Conservation (phyloP, 768 basidiomycete genomes). For the Termitomyces sp. region DNA sequence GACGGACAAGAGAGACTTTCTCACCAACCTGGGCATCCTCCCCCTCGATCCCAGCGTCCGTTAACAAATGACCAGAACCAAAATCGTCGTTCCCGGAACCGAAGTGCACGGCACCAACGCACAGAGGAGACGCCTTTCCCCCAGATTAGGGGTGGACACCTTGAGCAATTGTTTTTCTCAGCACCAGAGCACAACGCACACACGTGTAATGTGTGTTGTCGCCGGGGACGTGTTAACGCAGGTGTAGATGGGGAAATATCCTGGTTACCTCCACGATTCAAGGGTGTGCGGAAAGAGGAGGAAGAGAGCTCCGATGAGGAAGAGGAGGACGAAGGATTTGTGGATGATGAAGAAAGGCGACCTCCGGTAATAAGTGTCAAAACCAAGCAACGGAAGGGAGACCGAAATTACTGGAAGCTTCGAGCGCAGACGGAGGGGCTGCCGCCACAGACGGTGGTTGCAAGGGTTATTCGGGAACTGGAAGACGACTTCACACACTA, state of each 20-base stretch:
- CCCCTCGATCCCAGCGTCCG: background rate
- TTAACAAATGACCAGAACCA: background rate
- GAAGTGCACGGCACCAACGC: background rate
- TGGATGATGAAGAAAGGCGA: conserved; percentile 27
- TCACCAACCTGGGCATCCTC: background rate
- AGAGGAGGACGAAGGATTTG: conserved; percentile 44
- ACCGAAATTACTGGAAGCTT: conserved; percentile 26
- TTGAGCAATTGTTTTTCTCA: conserved; percentile 81
- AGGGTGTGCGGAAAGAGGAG: conserved; percentile 3
- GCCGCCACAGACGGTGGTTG: conserved; percentile 86
- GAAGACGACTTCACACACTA: conserved; percentile 96
- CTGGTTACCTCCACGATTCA: conserved; percentile 22
- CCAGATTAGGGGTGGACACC: conserved; percentile 70
- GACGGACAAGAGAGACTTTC: background rate
- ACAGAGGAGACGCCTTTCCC: conserved; percentile 64
- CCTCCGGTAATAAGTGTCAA: conserved; percentile 11
- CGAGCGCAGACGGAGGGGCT: conserved; percentile 37
- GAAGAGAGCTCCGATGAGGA: background rate
- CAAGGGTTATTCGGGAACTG: conserved; percentile 78
- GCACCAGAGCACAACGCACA: conserved; percentile 71
- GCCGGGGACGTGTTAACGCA: conserved; percentile 29
- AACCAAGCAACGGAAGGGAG: conserved; percentile 28
- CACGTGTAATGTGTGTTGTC: conserved; percentile 66
- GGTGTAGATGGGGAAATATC: conserved; percentile 1
- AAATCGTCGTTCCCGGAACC: conserved; percentile 7